Conservation (phyloP, 2,329 filamentous ascomycete genomes). For the Xylaria sp. region DNA sequence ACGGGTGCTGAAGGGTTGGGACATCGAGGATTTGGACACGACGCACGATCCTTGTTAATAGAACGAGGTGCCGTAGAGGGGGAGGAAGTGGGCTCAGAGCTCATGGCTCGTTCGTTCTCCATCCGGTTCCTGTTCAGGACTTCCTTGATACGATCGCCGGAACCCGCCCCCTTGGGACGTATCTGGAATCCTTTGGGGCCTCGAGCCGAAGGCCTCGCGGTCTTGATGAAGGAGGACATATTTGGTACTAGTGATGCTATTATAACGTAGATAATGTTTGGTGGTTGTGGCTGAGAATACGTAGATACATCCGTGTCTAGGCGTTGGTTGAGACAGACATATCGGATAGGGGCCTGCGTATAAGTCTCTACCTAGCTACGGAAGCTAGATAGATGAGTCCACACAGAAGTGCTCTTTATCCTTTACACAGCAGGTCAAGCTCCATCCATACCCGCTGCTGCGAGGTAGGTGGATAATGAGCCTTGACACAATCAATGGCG, state of each 20-base stretch:
- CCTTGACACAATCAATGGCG: not conserved
- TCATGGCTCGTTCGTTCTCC: constrained; percentile 44
- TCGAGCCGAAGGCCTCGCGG: constrained; percentile 49
- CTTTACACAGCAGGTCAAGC: constrained; percentile 12
- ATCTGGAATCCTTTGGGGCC: constrained; percentile 52
- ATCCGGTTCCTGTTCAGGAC: constrained; percentile 45
- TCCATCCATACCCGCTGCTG: constrained; percentile 1
- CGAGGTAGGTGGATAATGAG: not conserved
- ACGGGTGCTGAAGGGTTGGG: constrained; percentile 66
- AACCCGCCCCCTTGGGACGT: constrained; percentile 59
- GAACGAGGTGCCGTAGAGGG: constrained; percentile 37
- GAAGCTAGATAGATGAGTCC: constrained; percentile 1
- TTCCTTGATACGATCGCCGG: constrained; percentile 64
- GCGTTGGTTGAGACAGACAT: constrained; percentile 10
- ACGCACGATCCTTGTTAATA: constrained; percentile 43
- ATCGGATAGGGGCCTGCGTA: constrained; percentile 4
- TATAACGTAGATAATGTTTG: not conserved
- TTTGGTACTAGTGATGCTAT: constrained; percentile 43
- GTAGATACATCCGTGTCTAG: not conserved
- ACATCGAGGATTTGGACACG: constrained; percentile 70
- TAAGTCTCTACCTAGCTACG: constrained; percentile 26
- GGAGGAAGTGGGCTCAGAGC: constrained; percentile 40
- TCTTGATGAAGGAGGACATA: constrained; percentile 63
- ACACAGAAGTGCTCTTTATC: constrained; percentile 17
- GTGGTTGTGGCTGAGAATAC: constrained; percentile 4